These are phyloP conservation scores for Pyrenophora graminea DNA, from an alignment of 2,329 filamentous ascomycete species.

Conservation along the genomic window DNA sequence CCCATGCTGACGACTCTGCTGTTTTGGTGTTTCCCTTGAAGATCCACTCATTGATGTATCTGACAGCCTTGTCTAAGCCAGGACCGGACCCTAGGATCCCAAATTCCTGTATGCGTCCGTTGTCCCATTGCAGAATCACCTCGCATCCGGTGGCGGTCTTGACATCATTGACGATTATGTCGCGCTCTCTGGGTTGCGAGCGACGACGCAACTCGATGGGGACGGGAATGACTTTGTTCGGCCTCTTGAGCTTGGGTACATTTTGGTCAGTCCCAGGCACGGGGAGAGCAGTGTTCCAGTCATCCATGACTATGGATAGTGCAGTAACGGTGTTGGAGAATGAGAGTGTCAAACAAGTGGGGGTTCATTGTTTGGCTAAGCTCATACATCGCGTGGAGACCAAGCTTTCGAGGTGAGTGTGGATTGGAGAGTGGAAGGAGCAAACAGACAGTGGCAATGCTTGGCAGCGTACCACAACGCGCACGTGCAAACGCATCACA, in stretches of 20 bases:
- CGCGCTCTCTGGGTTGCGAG: slow-evolving; percentile 18
- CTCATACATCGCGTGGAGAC: background rate
- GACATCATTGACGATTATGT: slow-evolving; percentile 17
- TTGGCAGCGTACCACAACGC: background rate
- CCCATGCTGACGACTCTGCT: slow-evolving; percentile 31
- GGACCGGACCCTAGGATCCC: slow-evolving; percentile 28
- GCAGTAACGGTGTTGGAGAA: too few relatives aligned
- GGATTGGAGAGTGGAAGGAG: slow-evolving; percentile 8
- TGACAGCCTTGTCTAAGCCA: slow-evolving; percentile 24
- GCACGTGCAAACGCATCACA: background rate
- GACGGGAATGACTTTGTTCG: slow-evolving; percentile 25
- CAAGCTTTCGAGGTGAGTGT: slow-evolving; percentile 5
- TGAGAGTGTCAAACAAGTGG: background rate
- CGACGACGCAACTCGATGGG: slow-evolving; percentile 25
- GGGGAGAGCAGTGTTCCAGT: background rate
- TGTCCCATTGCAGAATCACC: slow-evolving; percentile 19
- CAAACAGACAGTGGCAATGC: slow-evolving; percentile 2
- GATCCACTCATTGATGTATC: slow-evolving; percentile 37
- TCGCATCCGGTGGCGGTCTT: slow-evolving; percentile 26
- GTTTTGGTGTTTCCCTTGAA: slow-evolving; percentile 23
- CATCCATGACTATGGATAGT: background rate
- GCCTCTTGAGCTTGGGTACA: slow-evolving; percentile 13
- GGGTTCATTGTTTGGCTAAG: background rate
- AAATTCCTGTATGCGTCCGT: slow-evolving; percentile 24
- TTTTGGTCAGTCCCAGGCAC: background rate